Evolutionary conservation across 2,329 filamentous ascomycete species (phyloP).

Genomic region (Dissoconium aciculare): DNA sequence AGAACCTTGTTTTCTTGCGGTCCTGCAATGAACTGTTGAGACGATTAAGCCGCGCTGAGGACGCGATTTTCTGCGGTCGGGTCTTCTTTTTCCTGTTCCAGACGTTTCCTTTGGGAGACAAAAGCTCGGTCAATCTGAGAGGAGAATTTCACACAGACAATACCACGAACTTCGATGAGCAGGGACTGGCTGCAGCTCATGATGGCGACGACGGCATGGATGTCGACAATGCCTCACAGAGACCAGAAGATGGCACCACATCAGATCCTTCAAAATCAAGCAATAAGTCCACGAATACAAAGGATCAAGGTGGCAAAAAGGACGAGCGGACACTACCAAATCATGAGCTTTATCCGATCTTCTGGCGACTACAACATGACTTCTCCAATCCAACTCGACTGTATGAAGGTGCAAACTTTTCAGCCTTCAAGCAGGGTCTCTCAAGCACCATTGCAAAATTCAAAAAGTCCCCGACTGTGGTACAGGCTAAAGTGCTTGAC

Average conservation of each 20-base stretch:
- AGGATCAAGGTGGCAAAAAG: constrained; percentile 15
- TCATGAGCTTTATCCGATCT: constrained; percentile 69
- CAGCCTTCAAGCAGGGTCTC: constrained; percentile 47
- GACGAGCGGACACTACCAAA: constrained; percentile 45
- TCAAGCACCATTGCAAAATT: constrained; percentile 58
- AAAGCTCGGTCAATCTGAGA: constrained; percentile 89
- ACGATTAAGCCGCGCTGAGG: constrained; percentile 83
- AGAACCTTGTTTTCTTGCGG: constrained; percentile 77
- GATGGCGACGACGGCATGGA: constrained; percentile 46
- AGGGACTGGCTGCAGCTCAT: constrained; percentile 16
- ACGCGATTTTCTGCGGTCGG: constrained; percentile 90
- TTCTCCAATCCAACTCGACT: constrained; percentile 82
- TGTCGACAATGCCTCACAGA: constrained; percentile 34
- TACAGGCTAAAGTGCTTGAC: constrained; percentile 57
- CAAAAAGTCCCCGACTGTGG: constrained; percentile 50
- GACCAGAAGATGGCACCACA: constrained; percentile 9
- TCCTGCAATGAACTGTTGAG: constrained; percentile 92
- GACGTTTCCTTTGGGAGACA: constrained; percentile 89
- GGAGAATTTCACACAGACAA: constrained; percentile 96
- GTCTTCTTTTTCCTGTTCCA: constrained; percentile 99
- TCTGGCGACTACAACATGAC: constrained; percentile 83
- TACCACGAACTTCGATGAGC: constrained; percentile 62
- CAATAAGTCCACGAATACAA: constrained; percentile 15
- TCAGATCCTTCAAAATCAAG: constrained; percentile 13
- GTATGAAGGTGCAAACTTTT: constrained; percentile 56